Evolutionary conservation across 208 protist genomes (phyloP).

Genomic region (Wallacemonas sp.): DNA sequence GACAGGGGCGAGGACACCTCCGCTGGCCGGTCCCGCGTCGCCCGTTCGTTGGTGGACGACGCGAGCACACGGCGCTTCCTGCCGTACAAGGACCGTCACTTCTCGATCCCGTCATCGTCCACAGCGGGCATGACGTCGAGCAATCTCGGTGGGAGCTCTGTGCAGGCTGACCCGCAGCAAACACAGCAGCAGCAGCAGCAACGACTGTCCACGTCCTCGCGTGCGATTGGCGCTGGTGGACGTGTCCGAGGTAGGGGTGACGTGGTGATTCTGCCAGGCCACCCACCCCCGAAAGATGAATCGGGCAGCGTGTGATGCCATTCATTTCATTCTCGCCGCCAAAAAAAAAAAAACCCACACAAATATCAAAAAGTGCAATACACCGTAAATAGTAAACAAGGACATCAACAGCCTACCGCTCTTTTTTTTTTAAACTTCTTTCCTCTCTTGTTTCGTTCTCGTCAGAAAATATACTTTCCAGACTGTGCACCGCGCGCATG

Average conservation of each 20-base stretch:
- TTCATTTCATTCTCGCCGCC: background rate
- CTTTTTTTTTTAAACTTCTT: constrained; percentile 15
- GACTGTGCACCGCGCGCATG: no score
- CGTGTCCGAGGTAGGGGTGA: background rate
- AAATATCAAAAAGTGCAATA: no score
- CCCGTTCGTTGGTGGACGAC: background rate
- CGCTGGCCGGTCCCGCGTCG: no score
- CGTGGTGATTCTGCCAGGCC: background rate
- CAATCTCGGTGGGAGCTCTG: constrained; percentile 3
- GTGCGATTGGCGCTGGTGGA: background rate
- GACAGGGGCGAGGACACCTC: no score
- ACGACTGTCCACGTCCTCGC: constrained; percentile 11
- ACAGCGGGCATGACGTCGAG: background rate
- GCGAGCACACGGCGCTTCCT: background rate
- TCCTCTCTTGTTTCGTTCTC: no score
- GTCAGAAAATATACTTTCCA: no score
- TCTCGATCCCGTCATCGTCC: constrained; percentile 7
- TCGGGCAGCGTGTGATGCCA: background rate
- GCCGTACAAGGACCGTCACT: background rate
- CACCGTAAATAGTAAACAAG: no score
- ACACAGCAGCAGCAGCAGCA: background rate
- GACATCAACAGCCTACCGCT: background rate
- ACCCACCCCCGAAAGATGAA: background rate
- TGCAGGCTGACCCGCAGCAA: background rate
- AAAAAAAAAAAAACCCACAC: constrained; percentile 11